Evolutionary conservation across 768 basidiomycete species (phyloP), one percentile per base, ranked within the genome.

Genomic region (Suillus paluster): DNA sequence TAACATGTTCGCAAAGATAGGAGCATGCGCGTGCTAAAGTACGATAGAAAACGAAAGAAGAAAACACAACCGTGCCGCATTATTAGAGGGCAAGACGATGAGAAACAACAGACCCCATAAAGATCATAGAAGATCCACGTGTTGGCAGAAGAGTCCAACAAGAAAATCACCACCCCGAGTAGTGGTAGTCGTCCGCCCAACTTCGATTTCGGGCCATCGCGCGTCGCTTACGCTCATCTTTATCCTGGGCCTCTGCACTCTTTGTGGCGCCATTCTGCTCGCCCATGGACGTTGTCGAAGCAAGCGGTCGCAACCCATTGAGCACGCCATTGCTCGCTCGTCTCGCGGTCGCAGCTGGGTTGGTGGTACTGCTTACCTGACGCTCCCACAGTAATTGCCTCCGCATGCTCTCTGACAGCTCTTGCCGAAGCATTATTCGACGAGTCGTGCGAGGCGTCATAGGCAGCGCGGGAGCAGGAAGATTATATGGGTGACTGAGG

Each of bases 391-490:
- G 75, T 60, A 95, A 71, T 67, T 95, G 91, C 50, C 90, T 80
- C 23, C 95, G 81, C 64, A 97, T 76, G 62, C 88, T 90, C 75
- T 97, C 95, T 36, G 90, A 89, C 70, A 97, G 79, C 75, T 97
- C 95, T 5, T 88, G 90, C 59, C 87, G 81, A 50, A 96, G 80
- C 92, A 96, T 96, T 66, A 85, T 83, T 55, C 92, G 81, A 3
- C 95, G 84, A 3, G 93, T 95, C 46, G 95, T 94, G 39, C 91
- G 86, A 0, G 95, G 95, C 1, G 92, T 93, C 66, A 90, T 89
- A 3, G 92, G 91, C 19, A 84, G 78, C 0, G 81, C 77, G 36
- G 84, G 78, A 12, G 83, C 80, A 0, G 92, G 92, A 27, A 94
- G 82, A 68, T 91, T 90, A 75, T 92, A 91, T 7, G 91, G 88